Evolutionary conservation across 2,329 filamentous ascomycete genomes (phyloP), one percentile per base, ranked within the genome.

Genomic region (Phoma sp.): DNA sequence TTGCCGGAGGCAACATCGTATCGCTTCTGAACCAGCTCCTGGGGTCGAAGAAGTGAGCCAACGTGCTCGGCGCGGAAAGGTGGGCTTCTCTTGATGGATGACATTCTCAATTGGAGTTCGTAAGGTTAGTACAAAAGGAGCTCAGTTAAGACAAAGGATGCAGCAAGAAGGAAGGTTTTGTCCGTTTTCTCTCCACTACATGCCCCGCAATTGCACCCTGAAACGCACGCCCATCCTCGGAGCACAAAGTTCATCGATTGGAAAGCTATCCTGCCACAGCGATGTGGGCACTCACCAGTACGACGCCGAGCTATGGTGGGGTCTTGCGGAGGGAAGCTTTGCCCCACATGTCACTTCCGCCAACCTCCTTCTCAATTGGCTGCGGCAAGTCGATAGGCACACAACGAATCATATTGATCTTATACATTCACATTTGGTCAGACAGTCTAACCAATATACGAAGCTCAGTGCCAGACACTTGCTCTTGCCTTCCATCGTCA

Each of bases 11-110:
- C 69, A 54, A 81, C 74, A 69, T 82, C 71, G 60, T 81, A 77
- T 73, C 88, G 81, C 40, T 83, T 83, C 39, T 84, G 78, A 12
- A 89, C 79, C 21, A 91, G 81, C 45, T 82, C 76, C 46, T 84
- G 74, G 1, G 88, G 87, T 26, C 88, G 86, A 53, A 91, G 83
- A 26, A 91, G 79, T 12, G 87, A 90, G 42, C 88, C 88, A 57
- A 90, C 82, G 61, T 91, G 88, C 75, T 91, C 88, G 55, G 87
- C 87, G 68, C 89, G 83, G 75, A 89, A 91, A 42, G 86, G 87
- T 34, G 85, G 83, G 59, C 59, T 70, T 67, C 69, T 67, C 57
- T 73, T 73, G 32, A 64, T 63, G 32, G 67, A 54, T 33, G 68
- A 62, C 71, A 68, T 67, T 28, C 62, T 76, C 73, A 57, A 76